Percentiles rank a stretch among this genome's conserved stretches.
Evolutionary conservation across 345 rosid species (phyloP).

Genomic region (Toxicodendron radicans): DNA sequence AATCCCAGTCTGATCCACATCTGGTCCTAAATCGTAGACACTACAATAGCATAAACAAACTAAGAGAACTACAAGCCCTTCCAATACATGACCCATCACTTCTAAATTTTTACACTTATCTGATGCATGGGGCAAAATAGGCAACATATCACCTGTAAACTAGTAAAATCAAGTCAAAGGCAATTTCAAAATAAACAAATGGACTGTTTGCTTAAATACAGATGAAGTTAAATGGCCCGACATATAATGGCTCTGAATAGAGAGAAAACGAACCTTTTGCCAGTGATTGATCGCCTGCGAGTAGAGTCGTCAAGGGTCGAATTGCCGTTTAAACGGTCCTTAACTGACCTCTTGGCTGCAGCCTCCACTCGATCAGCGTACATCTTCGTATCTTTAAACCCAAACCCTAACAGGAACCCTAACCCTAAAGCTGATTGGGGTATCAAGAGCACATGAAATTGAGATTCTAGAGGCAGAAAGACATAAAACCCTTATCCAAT

Average conservation of each 20-base stretch:
- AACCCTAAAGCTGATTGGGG: neutral
- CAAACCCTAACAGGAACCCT: conserved; percentile 37
- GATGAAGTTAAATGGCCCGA: neutral
- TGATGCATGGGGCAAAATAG: neutral
- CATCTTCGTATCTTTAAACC: conserved; percentile 46
- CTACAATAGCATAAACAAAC: neutral
- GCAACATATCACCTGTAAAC: neutral
- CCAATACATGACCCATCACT: neutral
- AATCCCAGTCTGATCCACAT: neutral
- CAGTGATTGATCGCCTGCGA: conserved; percentile 60
- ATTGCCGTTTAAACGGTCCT: conserved; percentile 79
- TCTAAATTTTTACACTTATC: neutral
- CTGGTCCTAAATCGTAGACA: neutral
- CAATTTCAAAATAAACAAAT: neutral
- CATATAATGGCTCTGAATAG: neutral
- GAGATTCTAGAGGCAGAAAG: neutral
- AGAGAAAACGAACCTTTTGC: conserved; percentile 65
- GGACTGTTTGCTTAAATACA: neutral
- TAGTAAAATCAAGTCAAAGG: neutral
- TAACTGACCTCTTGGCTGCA: conserved; percentile 51
- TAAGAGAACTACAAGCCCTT: no score
- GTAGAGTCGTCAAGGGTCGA: conserved; percentile 41
- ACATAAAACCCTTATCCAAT: neutral
- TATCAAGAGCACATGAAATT: neutral
- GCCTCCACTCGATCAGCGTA: conserved; percentile 93